Evolutionary conservation across 306 rosid genomes (phyloP).

Genomic region (Lathyrus sativus): DNA sequence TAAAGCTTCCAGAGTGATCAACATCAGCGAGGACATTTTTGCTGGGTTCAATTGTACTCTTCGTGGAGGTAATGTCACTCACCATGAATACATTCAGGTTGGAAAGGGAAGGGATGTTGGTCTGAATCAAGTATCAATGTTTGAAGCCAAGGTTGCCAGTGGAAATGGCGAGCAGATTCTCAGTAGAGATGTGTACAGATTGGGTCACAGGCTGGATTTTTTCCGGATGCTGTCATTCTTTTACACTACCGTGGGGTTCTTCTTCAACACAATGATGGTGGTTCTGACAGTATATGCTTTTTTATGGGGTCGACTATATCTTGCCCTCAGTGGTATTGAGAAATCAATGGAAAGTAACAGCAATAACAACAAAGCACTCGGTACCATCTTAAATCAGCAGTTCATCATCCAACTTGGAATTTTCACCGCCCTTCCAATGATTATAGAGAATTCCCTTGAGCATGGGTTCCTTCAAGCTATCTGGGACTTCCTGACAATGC

Average conservation of each 20-base stretch:
- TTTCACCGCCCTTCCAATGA: constrained; percentile 60
- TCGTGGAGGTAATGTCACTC: constrained; percentile 59
- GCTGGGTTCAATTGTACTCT: constrained; percentile 59
- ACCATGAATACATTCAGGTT: constrained; percentile 57
- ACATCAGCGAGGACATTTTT: constrained; percentile 57
- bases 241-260: constrained; percentile 59
- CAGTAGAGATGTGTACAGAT: constrained; percentile 56
- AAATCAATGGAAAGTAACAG: constrained; percentile 38
- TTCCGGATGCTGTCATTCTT: constrained; percentile 58
- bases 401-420: constrained; percentile 54
- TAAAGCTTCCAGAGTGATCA: constrained; percentile 56
- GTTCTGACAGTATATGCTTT: constrained; percentile 54
- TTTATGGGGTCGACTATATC: constrained; percentile 55
- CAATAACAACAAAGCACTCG: constrained; percentile 53
- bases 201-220: constrained; percentile 59
- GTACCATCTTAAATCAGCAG: constrained; percentile 55
- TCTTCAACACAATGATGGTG: constrained; percentile 55
- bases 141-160: constrained; percentile 59
- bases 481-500: constrained; percentile 60
- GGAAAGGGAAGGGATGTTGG: constrained; percentile 64
- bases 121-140: constrained; percentile 55
- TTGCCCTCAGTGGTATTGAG: constrained; percentile 56
- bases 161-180: constrained; percentile 59
- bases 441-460: constrained; percentile 55
- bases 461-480: constrained; percentile 57